Conservation (phyloP, 768 basidiomycete genomes). For the Boletus sp. region DNA sequence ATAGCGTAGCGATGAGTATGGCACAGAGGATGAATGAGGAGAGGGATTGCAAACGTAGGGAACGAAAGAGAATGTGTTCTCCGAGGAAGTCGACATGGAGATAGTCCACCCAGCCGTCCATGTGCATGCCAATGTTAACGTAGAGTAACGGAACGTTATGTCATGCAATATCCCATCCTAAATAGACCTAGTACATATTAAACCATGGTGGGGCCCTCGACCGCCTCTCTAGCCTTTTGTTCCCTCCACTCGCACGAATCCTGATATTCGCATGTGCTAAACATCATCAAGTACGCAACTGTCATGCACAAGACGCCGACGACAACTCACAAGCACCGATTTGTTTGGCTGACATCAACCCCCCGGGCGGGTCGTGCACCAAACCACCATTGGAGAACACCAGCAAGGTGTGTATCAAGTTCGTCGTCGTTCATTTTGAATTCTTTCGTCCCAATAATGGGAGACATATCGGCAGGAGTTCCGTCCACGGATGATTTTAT, state of each 20-base stretch:
- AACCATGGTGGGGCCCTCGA: not conserved
- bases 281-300: not conserved
- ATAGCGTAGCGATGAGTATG: conserved; percentile 44
- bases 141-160: conserved; percentile 1
- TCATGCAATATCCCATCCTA: conserved; percentile 1
- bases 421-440: conserved; percentile 53
- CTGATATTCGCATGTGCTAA: conserved; percentile 69
- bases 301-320: not conserved
- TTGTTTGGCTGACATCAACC: conserved; percentile 55
- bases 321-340: conserved; percentile 62
- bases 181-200: not conserved
- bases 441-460: conserved; percentile 62
- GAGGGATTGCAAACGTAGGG: conserved; percentile 44
- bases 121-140: conserved; percentile 10
- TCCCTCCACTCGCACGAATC: conserved; percentile 79
- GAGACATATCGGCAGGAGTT: conserved; percentile 14
- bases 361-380: conserved; percentile 68
- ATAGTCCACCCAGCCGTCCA: conserved; percentile 49
- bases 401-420: conserved; percentile 52
- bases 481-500: not conserved
- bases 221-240: conserved; percentile 41
- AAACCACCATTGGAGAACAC: conserved; percentile 71
- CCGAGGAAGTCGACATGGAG: conserved; percentile 42
- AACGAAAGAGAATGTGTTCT: conserved; percentile 44
- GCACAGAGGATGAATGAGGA: conserved; percentile 46